A percentile compares a stretch with the other conserved stretches of the same genome.
These are phyloP conservation scores for grape (Vitis vinifera) DNA, from an alignment of 164 flowering plant species.

Conservation along the genomic window ASM3070453v1 NC_081818.1:1335501-1336000, in stretches of 20 bases:
- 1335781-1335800: conserved; percentile 24
- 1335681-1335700: not conserved
- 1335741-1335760: not conserved
- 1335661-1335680: not conserved
- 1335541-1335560: conserved; percentile 63
- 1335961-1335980: conserved; percentile 43
- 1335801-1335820: conserved; percentile 62
- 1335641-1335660: not conserved
- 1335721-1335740: not conserved
- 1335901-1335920: conserved; percentile 40
- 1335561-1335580: conserved; percentile 65
- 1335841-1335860: conserved; percentile 58
- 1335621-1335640: conserved; percentile 62
- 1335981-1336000: conserved; percentile 46
- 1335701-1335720: not conserved
- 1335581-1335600: conserved; percentile 79
- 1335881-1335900: conserved; percentile 51
- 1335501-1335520: conserved; percentile 41
- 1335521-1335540: conserved; percentile 64
- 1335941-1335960: conserved; percentile 71
- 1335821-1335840: conserved; percentile 54
- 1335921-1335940: conserved; percentile 62
- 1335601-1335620: conserved; percentile 74
- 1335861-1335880: conserved; percentile 53
- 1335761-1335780: no score